A percentile compares a stretch with the other conserved stretches of the same genome.
Conservation (phyloP, 1,284 basidiomycete species). For the Grifola frondosa region DNA sequence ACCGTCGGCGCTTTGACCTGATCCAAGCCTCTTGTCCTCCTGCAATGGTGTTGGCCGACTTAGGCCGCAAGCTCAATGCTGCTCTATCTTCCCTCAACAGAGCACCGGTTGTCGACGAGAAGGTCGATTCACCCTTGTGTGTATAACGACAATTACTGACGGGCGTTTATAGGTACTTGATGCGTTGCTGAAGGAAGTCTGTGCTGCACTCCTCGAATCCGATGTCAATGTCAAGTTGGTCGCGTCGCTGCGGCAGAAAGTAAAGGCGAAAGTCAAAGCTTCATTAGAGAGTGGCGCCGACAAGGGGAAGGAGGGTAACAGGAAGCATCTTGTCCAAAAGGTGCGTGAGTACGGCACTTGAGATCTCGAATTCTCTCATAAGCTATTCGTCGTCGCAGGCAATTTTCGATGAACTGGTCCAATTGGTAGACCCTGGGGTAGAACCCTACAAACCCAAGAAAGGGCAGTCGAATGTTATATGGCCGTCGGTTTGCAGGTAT, state of each 20-base stretch:
- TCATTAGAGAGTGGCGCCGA: constrained; percentile 71
- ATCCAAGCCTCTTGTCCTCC: constrained; percentile 21
- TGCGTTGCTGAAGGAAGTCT: constrained; percentile 92
- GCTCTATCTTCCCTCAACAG: constrained; percentile 90
- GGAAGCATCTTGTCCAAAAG: constrained; percentile 89
- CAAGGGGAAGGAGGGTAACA: constrained; percentile 77
- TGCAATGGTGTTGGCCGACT: constrained; percentile 93
- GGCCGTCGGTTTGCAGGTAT: constrained; percentile 92
- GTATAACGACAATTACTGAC: constrained; percentile 14
- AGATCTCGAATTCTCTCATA: constrained; percentile 2
- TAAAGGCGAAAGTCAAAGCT: constrained; percentile 84
- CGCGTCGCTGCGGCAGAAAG: constrained; percentile 81
- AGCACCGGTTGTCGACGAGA: constrained; percentile 86
- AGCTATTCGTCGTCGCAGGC: constrained; percentile 57
- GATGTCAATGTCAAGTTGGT: constrained; percentile 99
- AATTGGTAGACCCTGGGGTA: constrained; percentile 91
- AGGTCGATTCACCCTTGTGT: constrained; percentile 45
- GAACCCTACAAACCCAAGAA: constrained; percentile 97
- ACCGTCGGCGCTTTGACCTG: constrained; percentile 1
- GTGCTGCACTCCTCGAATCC: constrained; percentile 89
- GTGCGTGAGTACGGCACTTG: constrained; percentile 40
- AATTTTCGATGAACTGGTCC: constrained; percentile 95
- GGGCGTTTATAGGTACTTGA: constrained; percentile 75
- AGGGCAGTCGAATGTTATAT: constrained; percentile 95
- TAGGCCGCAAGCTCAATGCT: constrained; percentile 91